phyloP scores from a whole-genome alignment of 257 asterid species.

The Solanum arcanum region DNA sequence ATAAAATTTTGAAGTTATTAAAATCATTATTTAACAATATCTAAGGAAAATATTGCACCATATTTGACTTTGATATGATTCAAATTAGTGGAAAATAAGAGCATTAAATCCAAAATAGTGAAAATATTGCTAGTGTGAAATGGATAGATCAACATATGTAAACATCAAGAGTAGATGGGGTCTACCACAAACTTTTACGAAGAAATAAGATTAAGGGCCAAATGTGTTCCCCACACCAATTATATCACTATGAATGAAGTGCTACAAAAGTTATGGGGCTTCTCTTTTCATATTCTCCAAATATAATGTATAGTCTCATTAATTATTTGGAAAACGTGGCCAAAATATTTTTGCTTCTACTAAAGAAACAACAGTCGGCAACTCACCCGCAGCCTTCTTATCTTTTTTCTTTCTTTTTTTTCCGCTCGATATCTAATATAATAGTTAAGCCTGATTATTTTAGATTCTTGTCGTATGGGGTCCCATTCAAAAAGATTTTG shows the following conservation, averaged over 20 bases:
- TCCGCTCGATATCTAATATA: accelerated
- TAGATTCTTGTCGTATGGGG: too few species aligned
- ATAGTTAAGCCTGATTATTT: too few species aligned
- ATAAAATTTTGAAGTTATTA: not conserved
- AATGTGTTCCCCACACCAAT: not conserved
- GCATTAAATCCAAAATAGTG: not conserved
- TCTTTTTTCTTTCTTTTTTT: not conserved
- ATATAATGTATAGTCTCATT: not conserved
- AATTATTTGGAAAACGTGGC: slow-evolving; percentile 18
- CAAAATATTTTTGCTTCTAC: not conserved
- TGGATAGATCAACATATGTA: not conserved
- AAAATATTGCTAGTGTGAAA: not conserved
- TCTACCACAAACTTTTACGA: not conserved
- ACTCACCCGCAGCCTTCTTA: not conserved
- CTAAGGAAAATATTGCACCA: not conserved
- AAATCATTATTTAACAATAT: not conserved
- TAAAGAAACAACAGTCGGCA: slow-evolving; percentile 8
- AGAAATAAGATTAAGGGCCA: not conserved
- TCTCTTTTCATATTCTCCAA: not conserved
- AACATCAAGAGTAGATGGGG: not conserved
- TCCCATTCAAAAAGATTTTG: too few species aligned
- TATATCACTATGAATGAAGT: not conserved
- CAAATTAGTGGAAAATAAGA: not conserved
- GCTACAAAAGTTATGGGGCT: not conserved
- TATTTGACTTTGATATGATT: not conserved